Conservation (phyloP, 2,329 filamentous ascomycete species). For the Aureobasidium namibiae region DNA sequence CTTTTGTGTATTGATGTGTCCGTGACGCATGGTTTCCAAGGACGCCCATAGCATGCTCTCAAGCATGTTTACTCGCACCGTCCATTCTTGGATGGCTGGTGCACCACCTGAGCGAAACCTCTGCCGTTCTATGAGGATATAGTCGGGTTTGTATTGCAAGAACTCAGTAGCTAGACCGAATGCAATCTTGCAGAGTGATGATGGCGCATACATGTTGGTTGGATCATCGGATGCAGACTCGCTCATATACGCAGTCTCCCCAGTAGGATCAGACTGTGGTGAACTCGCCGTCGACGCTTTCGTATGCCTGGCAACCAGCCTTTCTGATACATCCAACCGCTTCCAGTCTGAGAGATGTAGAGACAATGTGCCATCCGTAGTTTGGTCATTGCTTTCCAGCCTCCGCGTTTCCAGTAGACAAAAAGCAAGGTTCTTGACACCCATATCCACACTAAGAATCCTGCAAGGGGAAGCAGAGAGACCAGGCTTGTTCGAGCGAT, state of each 20-base stretch:
- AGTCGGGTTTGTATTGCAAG: slow-evolving; percentile 50
- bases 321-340: slow-evolving; percentile 24
- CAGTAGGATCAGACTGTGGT: neutral
- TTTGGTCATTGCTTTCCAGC: neutral
- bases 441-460: slow-evolving; percentile 75
- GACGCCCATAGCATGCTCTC: slow-evolving; percentile 74
- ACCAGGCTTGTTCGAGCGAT: slow-evolving; percentile 25
- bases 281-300: neutral
- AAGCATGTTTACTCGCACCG: slow-evolving; percentile 69
- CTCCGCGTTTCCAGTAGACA: slow-evolving; percentile 41
- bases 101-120: slow-evolving; percentile 57
- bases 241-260: neutral
- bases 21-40: slow-evolving; percentile 46
- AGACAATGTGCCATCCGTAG: neutral
- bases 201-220: slow-evolving; percentile 32
- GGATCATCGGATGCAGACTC: neutral
- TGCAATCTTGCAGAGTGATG: slow-evolving; percentile 46
- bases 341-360: slow-evolving; percentile 30
- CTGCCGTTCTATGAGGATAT: slow-evolving; percentile 63
- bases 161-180: slow-evolving; percentile 46
- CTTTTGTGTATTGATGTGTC: neutral
- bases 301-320: neutral
- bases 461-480: slow-evolving; percentile 23
- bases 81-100: slow-evolving; percentile 69
- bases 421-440: slow-evolving; percentile 71